Evolutionary conservation across 192 early-diverging fungal genomes (phyloP).

Genomic region (Coemansia nantahalensis): DNA sequence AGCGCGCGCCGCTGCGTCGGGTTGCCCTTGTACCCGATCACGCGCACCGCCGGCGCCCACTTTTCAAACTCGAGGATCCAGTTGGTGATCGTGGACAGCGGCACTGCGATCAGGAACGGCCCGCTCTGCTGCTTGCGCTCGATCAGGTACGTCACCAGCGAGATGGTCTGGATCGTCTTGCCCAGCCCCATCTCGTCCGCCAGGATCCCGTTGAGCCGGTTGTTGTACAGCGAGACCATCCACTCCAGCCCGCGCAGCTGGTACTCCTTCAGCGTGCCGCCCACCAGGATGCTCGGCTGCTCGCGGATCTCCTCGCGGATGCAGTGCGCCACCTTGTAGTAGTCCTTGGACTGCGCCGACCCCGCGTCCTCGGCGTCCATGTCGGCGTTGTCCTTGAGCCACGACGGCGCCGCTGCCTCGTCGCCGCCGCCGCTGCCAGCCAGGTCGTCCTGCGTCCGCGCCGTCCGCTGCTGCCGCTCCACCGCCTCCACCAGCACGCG

Average conservation of each 20-base stretch:
- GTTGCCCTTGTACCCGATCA: conserved; percentile 91
- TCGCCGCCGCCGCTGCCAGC: conserved; percentile 19
- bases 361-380: conserved; percentile 48
- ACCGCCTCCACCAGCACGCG: conserved; percentile 82
- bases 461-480: conserved; percentile 71
- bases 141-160: conserved; percentile 92
- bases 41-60: conserved; percentile 89
- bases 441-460: conserved; percentile 42
- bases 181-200: conserved; percentile 96
- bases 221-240: conserved; percentile 99
- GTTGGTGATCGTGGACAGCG: conserved; percentile 94
- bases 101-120: conserved; percentile 95
- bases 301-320: conserved; percentile 75
- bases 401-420: conserved; percentile 16
- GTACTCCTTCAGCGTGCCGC: conserved; percentile 95
- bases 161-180: conserved; percentile 94
- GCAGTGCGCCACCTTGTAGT: conserved; percentile 86
- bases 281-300: conserved; percentile 82
- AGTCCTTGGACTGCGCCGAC: conserved; percentile 56
- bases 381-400: conserved; percentile 38
- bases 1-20: conserved; percentile 71
- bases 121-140: conserved; percentile 93
- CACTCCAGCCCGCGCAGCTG: conserved; percentile 96
- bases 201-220: conserved; percentile 94
- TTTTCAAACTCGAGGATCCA: conserved; percentile 98